A percentile compares a stretch with the other conserved stretches of the same genome.
These are phyloP conservation scores for Gastrolobium bilobum DNA, from an alignment of 306 rosid species.

Conservation along the genomic window DNA sequence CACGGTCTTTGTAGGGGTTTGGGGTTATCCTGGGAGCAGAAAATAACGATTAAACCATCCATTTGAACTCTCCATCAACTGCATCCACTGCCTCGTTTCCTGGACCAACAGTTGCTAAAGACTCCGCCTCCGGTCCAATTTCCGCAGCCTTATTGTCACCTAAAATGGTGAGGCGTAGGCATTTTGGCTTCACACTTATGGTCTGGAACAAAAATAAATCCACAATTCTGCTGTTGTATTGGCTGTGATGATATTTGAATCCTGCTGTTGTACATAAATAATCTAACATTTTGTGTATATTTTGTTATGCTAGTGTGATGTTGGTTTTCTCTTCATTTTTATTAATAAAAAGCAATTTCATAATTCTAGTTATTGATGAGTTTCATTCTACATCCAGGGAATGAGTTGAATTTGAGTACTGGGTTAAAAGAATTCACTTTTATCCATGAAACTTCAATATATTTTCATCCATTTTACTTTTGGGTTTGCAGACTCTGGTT, in stretches of 20 bases:
- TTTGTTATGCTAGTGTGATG: background rate
- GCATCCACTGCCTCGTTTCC: too few relatives aligned
- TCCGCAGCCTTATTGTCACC: too few relatives aligned
- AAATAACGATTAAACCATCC: too few relatives aligned
- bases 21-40: too few relatives aligned
- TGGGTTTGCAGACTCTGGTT: slow-evolving; percentile 72
- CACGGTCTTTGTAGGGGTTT: too few relatives aligned
- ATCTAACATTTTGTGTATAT: background rate
- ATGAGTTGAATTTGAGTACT: slow-evolving; percentile 36
- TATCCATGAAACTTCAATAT: slow-evolving; percentile 13
- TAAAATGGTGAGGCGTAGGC: too few relatives aligned
- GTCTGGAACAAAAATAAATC: too few relatives aligned
- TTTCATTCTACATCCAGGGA: background rate
- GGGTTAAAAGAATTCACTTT: background rate
- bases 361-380: slow-evolving; percentile 5
- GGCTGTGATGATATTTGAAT: background rate
- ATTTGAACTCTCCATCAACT: too few relatives aligned
- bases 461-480: slow-evolving; percentile 38
- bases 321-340: slow-evolving; percentile 19
- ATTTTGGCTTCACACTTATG: too few relatives aligned
- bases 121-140: too few relatives aligned
- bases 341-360: background rate
- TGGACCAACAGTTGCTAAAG: too few relatives aligned
- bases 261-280: too few relatives aligned
- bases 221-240: background rate